phyloP scores from a whole-genome alignment of 2,329 filamentous ascomycete genomes.

The Metarhizium album region DNA sequence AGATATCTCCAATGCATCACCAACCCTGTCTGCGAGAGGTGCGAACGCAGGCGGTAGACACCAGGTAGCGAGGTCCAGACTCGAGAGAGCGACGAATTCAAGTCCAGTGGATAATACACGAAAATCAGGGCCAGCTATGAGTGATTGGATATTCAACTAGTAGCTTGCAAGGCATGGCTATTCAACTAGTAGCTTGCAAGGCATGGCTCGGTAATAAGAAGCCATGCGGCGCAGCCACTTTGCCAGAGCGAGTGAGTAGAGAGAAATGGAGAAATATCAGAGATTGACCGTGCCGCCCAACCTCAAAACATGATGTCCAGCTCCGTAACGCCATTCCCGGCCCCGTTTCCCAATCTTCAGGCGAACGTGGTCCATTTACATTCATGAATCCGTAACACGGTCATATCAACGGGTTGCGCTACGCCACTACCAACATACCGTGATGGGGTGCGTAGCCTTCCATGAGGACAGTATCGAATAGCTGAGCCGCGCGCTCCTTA shows the following conservation, averaged over 20 bases:
- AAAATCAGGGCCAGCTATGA: not conserved
- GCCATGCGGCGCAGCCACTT: not conserved
- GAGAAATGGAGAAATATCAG: no score
- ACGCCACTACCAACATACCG: constrained; percentile 9
- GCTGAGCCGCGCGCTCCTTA: constrained; percentile 1
- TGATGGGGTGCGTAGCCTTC: constrained; percentile 9
- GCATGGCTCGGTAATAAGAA: not conserved
- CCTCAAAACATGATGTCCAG: not conserved
- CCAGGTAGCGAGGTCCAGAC: no score
- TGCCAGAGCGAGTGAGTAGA: not conserved
- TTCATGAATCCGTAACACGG: not conserved
- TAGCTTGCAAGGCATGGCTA: not conserved
- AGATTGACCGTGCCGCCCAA: no score
- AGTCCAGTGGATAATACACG: not conserved
- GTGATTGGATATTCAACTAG: not conserved
- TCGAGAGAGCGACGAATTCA: not conserved
- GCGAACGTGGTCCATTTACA: not conserved
- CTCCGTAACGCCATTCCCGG: not conserved
- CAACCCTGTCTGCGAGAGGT: constrained; percentile 19
- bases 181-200: not conserved
- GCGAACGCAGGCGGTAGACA: not conserved
- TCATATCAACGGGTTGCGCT: not conserved
- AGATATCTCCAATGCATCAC: constrained; percentile 25
- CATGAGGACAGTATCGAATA: constrained; percentile 6
- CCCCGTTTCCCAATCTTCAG: not conserved